A percentile compares a stretch with the other conserved stretches of the same genome.
Conservation (phyloP, 371 early-diverging fungal genomes). For the Polyrhizophydium stewartii region DNA sequence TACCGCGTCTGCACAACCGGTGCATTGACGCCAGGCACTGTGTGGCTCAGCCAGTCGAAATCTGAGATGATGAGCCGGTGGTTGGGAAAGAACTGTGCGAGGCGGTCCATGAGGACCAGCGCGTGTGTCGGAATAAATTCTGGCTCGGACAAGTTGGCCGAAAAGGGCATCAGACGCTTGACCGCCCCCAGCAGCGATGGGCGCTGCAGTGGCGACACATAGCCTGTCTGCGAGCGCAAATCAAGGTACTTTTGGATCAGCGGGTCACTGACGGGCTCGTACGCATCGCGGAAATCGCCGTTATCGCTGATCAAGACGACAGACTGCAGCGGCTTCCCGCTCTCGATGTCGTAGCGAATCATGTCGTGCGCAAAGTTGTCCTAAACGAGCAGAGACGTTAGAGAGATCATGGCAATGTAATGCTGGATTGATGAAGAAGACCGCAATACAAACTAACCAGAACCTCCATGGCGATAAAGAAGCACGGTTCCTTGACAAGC, state of each 20-base stretch:
- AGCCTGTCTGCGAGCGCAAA: slow-evolving; percentile 53
- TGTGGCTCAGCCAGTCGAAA: slow-evolving; percentile 77
- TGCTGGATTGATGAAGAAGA: not conserved
- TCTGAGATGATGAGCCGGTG: slow-evolving; percentile 89
- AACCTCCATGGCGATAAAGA: slow-evolving; percentile 91
- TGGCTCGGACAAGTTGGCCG: slow-evolving; percentile 74
- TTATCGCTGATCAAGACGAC: slow-evolving; percentile 76
- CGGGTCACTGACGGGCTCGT: slow-evolving; percentile 74
- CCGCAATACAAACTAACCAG: slow-evolving; percentile 53
- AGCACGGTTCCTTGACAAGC: slow-evolving; percentile 70
- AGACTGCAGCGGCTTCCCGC: slow-evolving; percentile 72
- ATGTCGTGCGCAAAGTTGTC: slow-evolving; percentile 96
- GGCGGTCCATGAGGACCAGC: slow-evolving; percentile 67
- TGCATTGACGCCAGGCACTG: slow-evolving; percentile 74
- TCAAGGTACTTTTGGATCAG: slow-evolving; percentile 66
- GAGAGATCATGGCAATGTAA: slow-evolving; percentile 1
- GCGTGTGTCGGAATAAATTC: slow-evolving; percentile 91
- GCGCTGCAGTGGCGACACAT: slow-evolving; percentile 60
- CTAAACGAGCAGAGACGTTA: slow-evolving; percentile 22
- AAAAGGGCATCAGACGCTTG: slow-evolving; percentile 67
- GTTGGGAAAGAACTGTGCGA: slow-evolving; percentile 76
- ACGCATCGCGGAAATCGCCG: slow-evolving; percentile 80
- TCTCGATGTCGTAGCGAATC: slow-evolving; percentile 75
- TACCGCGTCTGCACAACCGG: slow-evolving; percentile 95
- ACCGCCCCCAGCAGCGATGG: slow-evolving; percentile 40